Base-by-base conservation (phyloP, 169 alveolate genomes). In the Eimeria falciformis region DNA sequence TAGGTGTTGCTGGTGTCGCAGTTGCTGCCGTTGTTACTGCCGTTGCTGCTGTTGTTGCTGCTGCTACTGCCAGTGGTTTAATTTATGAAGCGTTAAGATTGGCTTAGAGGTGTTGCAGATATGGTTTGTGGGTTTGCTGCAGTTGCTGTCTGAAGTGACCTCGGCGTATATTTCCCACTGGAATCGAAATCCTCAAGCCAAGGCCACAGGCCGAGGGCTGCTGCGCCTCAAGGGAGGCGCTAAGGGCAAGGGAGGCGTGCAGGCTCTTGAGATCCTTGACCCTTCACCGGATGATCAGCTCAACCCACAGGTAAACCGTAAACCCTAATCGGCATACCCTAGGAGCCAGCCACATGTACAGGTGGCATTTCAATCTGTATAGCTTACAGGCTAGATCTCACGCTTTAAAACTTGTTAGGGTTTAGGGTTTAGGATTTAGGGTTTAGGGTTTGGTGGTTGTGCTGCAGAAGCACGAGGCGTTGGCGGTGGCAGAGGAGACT, bases 401-500 rank as follows among this genome's bases (percentile, higher is more conserved):
- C 14, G 58, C 21, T 14, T 50, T 50, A 50, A 14, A 50, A 50
- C 14, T 50, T 50, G 58, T 68, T 17, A 29, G 37, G 37, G 46
- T 71, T 75, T 11, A 47, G 66, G 62, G 66, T 50, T 79, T 55
- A 55, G 33, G 90, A 18, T 17, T 82, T 9, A 14, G 50, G 50
- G 86, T 40, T 69, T 81, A 18, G 21, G n/a, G n/a, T n/a, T n/a
- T n/a, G n/a, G 75, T 53, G 50, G 17, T 40, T 14, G 9, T 17
- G 47, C 46, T 27, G 37, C 45, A 95, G 77, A 95, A 95, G 58
- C 96, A 95, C 53, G 96, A 95, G 46, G 94, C 90, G 46, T 92
- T 92, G 45, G 71, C 84, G 37, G 37, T 73, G 25, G 77, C 93
- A 27, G 95, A 93, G 69, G 93, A 95, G 90, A 90, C 91, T 56